Evolutionary conservation across 352 stramenopile genomes (phyloP), one percentile per base, ranked within the genome.

Genomic region (Globisporangium radiosum): DNA sequence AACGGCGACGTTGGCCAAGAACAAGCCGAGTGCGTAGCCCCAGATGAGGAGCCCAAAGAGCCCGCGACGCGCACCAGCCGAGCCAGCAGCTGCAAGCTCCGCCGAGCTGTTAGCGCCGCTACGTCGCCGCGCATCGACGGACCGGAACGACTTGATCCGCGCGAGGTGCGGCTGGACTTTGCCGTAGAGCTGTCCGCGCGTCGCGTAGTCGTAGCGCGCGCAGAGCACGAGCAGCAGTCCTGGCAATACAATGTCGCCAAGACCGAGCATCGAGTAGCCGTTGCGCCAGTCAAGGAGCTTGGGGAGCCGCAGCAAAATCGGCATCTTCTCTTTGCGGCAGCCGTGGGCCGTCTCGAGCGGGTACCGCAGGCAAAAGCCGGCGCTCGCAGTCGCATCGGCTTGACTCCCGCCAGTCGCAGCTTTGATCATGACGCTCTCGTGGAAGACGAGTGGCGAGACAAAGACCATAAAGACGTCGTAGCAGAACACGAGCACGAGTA

Each of bases 401-500:
- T 90, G 78, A 11, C 67, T 75, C 10, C 90, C 92, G 62, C 78
- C 88, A 13, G 89, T 98, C 9, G 93, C 95, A 11, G 96, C 93
- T 68, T 95, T 97, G 64, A 98, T 95, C 93, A 98, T 98, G 62
- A 98, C 85, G 57, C 73, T 94, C 59, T 92, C 71, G n/a, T 81
- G 59, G 61, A 97, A 96, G 40, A 97, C 85, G 55, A 88, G 85
- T 5, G 91, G 92, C 45, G 90, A 97, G 40, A 98, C 68, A 72
- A 98, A 98, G 17, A 98, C 91, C 81, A 98, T 98, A 69, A 98
- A 98, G 47, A 98, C 88, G 70, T 98, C 93, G 71, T 98, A 98
- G 63, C 95, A 81, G 73, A 98, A 98, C 17, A 96, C 91, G 37
- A 97, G 77, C 52, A 93, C 83, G 60, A 98, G 81, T 43, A 98